phyloP scores from a whole-genome alignment of 2,329 filamentous ascomycete genomes.

The Ilyonectria sp. region DNA sequence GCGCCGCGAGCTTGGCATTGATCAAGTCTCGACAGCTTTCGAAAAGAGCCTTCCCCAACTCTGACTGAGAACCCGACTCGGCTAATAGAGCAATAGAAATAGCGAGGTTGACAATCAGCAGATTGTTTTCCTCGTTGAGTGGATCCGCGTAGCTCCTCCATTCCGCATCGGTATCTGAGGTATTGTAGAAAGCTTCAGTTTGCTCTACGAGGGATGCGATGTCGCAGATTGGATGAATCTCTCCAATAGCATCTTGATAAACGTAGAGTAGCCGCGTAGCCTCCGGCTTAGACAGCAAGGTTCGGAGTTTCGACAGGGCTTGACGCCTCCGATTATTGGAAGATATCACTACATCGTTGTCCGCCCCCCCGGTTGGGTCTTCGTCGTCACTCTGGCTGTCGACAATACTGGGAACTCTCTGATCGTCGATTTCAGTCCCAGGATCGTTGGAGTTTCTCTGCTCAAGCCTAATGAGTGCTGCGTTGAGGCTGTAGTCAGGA shows the following conservation, averaged over 20 bases:
- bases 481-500: slow-evolving; percentile 8
- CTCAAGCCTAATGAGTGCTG: background rate
- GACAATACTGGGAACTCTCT: background rate
- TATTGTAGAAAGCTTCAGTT: background rate
- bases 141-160: no score
- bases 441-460: no score
- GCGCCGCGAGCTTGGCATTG: slow-evolving; percentile 1
- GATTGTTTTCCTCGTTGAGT: background rate
- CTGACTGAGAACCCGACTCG: background rate
- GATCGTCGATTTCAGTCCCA: background rate
- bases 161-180: no score
- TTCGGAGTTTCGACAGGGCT: no score
- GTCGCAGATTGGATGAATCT: slow-evolving; percentile 8
- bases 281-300: background rate
- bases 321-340: no score
- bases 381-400: no score
- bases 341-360: no score
- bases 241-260: slow-evolving; percentile 11
- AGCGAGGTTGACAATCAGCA: slow-evolving; percentile 11
- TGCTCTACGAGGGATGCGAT: background rate
- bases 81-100: slow-evolving; percentile 3
- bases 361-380: no score
- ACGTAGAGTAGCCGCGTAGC: slow-evolving; percentile 2
- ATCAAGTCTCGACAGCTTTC: slow-evolving; percentile 6
- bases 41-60: background rate